These are phyloP conservation scores for Penicillium cataractarum DNA, from an alignment of 495 filamentous ascomycete genomes.

Conservation along the genomic window DNA sequence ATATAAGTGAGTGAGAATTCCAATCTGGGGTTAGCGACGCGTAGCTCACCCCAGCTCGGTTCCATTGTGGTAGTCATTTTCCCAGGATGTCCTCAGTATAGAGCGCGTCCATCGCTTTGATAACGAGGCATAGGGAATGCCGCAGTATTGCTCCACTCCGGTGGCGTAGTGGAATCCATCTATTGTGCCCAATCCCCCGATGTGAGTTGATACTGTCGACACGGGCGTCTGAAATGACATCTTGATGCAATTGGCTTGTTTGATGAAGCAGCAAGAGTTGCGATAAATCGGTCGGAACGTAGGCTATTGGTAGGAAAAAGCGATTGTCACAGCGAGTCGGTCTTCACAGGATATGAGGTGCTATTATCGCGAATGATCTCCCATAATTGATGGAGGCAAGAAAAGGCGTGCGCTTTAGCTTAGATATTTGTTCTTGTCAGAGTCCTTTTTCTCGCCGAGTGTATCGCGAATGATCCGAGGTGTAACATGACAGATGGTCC, in stretches of 20 bases:
- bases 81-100: neutral
- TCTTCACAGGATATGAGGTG: neutral
- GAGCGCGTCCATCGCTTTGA: neutral
- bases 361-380: neutral
- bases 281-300: neutral
- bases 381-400: neutral
- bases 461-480: neutral
- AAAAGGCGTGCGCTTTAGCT: neutral
- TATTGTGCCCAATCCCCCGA: neutral
- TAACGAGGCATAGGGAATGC: neutral
- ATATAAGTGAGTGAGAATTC: neutral
- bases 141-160: neutral
- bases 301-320: neutral
- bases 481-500: neutral
- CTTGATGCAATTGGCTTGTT: neutral
- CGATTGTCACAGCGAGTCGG: neutral
- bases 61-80: neutral
- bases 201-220: neutral
- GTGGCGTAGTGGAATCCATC: neutral
- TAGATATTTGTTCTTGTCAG: neutral
- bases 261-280: neutral
- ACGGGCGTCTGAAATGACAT: neutral
- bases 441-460: neutral
- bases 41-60: neutral
- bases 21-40: neutral